phyloP scores from a whole-genome alignment of 805 yeast species.

The Pichia nanzhaoensis region DNA sequence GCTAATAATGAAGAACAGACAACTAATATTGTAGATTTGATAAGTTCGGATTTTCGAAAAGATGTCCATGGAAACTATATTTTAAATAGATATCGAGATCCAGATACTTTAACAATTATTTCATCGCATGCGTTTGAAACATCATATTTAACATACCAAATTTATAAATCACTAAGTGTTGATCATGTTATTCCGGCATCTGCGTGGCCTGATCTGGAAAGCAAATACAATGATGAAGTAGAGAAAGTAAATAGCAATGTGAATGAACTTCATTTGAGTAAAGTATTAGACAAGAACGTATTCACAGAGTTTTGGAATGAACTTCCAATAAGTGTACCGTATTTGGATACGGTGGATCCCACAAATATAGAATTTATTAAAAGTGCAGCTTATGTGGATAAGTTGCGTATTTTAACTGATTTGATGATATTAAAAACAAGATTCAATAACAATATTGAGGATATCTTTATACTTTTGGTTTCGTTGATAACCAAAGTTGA shows the following conservation, averaged over 20 bases:
- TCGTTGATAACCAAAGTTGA: constrained; percentile 3
- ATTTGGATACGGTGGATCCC: constrained; percentile 5
- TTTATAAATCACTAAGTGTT: constrained; percentile 6
- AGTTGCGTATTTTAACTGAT: constrained; percentile 13
- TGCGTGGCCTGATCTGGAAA: constrained; percentile 7
- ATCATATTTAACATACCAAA: constrained; percentile 9
- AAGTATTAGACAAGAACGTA: constrained; percentile 2
- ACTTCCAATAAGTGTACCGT: constrained; percentile 12
- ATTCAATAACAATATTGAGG: constrained; percentile 6
- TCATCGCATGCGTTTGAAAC: constrained; percentile 8
- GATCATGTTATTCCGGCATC: constrained; percentile 11
- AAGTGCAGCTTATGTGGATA: constrained; percentile 11
- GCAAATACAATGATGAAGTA: not conserved
- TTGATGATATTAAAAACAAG: constrained; percentile 7
- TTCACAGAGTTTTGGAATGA: constrained; percentile 9
- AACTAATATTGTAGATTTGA: not conserved
- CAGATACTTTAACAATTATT: constrained; percentile 7
- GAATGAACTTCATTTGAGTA: not conserved
- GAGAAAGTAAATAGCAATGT: not conserved
- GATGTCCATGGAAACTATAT: constrained; percentile 1
- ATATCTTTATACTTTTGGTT: constrained; percentile 5
- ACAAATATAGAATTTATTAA: constrained; percentile 4
- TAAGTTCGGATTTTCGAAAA: constrained; percentile 2
- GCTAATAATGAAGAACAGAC: not conserved
- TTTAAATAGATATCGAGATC: constrained; percentile 9